phyloP scores from a whole-genome alignment of 129 eudicot species.

The sunflower (Helianthus annuus) region HanXRQr2.0-SUNRISE NC_035441.2:178392951-178393450 shows the following conservation, averaged over 20 bases:
- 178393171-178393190: not conserved
- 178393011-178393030: too few relatives aligned
- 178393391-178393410: constrained; percentile 71
- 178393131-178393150: not conserved
- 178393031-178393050: too few relatives aligned
- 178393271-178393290: not conserved
- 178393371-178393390: constrained; percentile 89
- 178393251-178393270: not conserved
- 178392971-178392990: too few relatives aligned
- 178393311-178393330: constrained; percentile 71
- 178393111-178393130: not conserved
- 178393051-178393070: too few relatives aligned
- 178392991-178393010: too few relatives aligned
- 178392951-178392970: too few relatives aligned
- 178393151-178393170: not conserved
- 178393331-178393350: constrained; percentile 98
- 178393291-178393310: not conserved
- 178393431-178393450: constrained; percentile 99
- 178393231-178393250: not conserved
- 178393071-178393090: not conserved
- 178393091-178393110: constrained; percentile 8
- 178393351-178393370: constrained; percentile 93
- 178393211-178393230: too few relatives aligned
- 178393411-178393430: constrained; percentile 96
- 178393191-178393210: too few relatives aligned